Conservation (phyloP, 2,329 filamentous ascomycete genomes). For the Pseudogymnoascus sp. region DNA sequence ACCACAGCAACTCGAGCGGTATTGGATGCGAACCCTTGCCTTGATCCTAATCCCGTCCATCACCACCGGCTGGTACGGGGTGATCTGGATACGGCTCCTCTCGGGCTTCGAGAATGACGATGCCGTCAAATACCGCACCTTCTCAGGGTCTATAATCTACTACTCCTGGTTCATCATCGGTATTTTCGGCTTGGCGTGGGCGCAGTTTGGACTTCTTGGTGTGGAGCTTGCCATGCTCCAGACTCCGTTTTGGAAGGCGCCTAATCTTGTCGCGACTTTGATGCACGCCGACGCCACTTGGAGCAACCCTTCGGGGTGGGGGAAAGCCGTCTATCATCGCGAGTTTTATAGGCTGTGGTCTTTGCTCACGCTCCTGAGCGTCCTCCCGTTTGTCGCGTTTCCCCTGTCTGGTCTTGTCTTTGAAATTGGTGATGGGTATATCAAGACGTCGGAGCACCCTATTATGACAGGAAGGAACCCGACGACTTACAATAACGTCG, state of each 20-base stretch:
- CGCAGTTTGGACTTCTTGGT: neutral
- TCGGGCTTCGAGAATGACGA: neutral
- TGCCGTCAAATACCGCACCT: neutral
- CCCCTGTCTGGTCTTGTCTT: neutral
- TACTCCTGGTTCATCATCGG: slow-evolving; percentile 9
- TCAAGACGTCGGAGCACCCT: neutral
- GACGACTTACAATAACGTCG: neutral
- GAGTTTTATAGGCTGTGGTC: neutral
- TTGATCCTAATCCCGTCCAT: neutral
- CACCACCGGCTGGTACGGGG: neutral
- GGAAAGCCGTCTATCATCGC: neutral
- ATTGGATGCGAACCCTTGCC: neutral
- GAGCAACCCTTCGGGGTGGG: neutral
- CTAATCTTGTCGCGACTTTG: neutral
- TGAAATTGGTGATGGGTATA: neutral
- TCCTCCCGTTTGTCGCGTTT: neutral
- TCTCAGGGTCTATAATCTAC: neutral
- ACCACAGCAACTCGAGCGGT: neutral
- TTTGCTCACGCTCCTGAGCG: neutral
- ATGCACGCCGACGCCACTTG: slow-evolving; percentile 1
- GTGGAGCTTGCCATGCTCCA: slow-evolving; percentile 3
- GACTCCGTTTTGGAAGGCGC: neutral
- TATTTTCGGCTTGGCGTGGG: neutral
- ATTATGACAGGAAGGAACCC: neutral
- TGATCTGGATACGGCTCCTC: neutral